Evolutionary conservation across 2,329 filamentous ascomycete genomes (phyloP).

Genomic region (Tolypocladium nubicola): DNA sequence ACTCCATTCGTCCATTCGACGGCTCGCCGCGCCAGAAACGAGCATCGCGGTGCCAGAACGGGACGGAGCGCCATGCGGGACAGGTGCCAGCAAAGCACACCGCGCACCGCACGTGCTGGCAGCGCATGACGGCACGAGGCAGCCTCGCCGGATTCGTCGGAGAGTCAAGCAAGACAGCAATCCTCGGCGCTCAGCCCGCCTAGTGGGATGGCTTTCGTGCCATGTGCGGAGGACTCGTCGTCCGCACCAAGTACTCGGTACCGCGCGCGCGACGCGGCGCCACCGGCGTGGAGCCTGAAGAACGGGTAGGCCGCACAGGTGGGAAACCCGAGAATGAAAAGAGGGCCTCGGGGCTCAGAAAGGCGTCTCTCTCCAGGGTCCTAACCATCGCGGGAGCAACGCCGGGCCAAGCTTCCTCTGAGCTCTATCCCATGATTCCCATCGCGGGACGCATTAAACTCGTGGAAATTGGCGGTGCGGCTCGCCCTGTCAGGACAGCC

Average conservation of each 20-base stretch:
- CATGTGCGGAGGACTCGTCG: not conserved
- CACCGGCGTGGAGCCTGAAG: not conserved
- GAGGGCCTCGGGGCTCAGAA: not conserved
- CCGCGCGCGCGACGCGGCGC: not conserved
- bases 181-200: not conserved
- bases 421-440: not conserved
- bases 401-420: not conserved
- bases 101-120: not conserved
- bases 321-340: not conserved
- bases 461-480: not conserved
- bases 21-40: not conserved
- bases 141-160: not conserved
- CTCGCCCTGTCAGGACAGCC: not conserved
- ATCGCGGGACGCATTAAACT: not conserved
- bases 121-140: not conserved
- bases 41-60: not conserved
- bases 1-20: not conserved
- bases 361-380: not conserved
- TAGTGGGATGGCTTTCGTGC: not conserved
- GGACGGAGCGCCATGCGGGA: not conserved
- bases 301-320: not conserved
- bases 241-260: not conserved
- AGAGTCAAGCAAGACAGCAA: not conserved
- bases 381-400: not conserved
- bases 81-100: conserved; percentile 8